phyloP scores from a whole-genome alignment of 140 eudicot genomes.

The Anethum foeniculum region DNA sequence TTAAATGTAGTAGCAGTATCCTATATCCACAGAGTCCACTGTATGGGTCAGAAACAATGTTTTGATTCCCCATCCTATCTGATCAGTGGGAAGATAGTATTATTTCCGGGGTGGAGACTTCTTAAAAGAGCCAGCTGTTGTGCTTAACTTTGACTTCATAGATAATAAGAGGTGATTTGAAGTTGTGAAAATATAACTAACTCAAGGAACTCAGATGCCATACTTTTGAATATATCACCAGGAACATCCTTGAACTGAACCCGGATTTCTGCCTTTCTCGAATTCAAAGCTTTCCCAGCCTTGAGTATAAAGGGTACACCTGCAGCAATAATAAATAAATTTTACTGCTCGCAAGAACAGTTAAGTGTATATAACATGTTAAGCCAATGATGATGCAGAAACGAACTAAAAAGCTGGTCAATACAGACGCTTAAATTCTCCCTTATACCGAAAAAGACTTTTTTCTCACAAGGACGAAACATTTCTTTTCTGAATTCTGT shows the following conservation, averaged over 20 bases:
- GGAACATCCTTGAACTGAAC: slow-evolving; percentile 97
- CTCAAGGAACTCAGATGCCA: slow-evolving; percentile 17
- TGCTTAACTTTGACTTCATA: background rate
- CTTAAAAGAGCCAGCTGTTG: background rate
- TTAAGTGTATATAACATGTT: background rate
- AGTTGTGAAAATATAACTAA: background rate
- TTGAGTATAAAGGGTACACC: slow-evolving; percentile 93
- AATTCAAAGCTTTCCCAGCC: slow-evolving; percentile 91
- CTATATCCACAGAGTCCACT: background rate
- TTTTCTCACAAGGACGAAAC: background rate
- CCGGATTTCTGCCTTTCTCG: slow-evolving; percentile 95
- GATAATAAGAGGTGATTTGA: background rate
- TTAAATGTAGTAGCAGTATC: background rate
- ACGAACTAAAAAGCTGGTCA: background rate
- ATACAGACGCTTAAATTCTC: background rate
- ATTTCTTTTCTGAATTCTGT: background rate
- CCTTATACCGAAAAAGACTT: background rate
- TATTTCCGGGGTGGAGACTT: background rate
- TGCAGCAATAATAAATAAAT: slow-evolving; percentile 29
- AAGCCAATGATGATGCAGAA: background rate
- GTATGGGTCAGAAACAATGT: background rate
- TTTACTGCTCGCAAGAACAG: slow-evolving; percentile 9
- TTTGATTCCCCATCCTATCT: background rate
- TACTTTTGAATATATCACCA: slow-evolving; percentile 89
- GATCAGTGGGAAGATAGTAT: background rate